These are phyloP conservation scores for Corylus avellana DNA, from an alignment of 306 rosid genomes.

Conservation along the genomic window DNA sequence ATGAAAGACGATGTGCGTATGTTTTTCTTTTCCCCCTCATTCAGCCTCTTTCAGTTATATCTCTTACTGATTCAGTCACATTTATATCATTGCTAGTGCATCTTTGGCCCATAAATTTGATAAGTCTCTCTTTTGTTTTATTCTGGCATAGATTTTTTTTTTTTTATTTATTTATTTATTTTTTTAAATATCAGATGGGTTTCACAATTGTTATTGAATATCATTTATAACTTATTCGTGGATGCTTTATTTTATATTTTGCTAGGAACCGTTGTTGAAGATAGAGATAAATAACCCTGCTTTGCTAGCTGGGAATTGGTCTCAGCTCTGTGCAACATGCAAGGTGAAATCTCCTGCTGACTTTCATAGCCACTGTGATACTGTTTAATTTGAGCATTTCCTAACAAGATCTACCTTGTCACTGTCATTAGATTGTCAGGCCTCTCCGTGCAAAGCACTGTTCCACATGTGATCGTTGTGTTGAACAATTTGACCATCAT, in stretches of 20 bases:
- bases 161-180: too few species aligned
- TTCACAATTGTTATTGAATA: not conserved
- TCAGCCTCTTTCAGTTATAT: not conserved
- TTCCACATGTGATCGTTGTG: slow-evolving; percentile 90
- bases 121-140: not conserved
- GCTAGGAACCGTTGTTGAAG: slow-evolving; percentile 90
- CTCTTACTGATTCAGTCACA: not conserved
- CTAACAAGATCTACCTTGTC: slow-evolving; percentile 8
- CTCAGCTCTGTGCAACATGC: slow-evolving; percentile 81
- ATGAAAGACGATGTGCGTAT: slow-evolving; percentile 86
- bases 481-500: slow-evolving; percentile 98
- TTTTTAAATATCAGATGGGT: not conserved
- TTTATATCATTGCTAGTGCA: not conserved
- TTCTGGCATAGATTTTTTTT: slow-evolving; percentile 5
- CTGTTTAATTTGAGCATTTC: not conserved
- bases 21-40: not conserved
- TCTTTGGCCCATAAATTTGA: slow-evolving; percentile 7
- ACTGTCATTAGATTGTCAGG: slow-evolving; percentile 77
- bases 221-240: slow-evolving; percentile 28
- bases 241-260: slow-evolving; percentile 6
- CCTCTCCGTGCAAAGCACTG: slow-evolving; percentile 99
- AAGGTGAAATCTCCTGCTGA: slow-evolving; percentile 61
- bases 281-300: slow-evolving; percentile 90
- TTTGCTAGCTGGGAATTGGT: slow-evolving; percentile 91
- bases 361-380: slow-evolving; percentile 6